Evolutionary conservation across 306 rosid species (phyloP).

Genomic region (Dicorynia guianensis): DNA sequence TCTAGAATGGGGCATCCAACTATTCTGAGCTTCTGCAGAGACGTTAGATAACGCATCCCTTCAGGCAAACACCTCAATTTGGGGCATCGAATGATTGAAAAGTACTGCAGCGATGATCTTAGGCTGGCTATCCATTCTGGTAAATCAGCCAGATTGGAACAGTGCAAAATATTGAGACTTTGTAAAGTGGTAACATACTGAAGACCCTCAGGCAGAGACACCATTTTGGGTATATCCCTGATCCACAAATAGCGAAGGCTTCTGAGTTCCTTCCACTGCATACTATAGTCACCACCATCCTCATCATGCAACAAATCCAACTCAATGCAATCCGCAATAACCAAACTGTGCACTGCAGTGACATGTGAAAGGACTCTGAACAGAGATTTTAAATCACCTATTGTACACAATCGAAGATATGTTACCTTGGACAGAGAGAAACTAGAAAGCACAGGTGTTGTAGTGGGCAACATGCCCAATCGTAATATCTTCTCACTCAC

Average conservation of each 20-base stretch:
- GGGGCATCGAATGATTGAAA: background rate
- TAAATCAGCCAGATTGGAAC: background rate
- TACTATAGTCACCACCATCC: too few species aligned
- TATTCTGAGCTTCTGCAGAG: fast-evolving
- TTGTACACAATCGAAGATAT: too few species aligned
- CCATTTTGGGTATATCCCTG: background rate
- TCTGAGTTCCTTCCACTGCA: background rate
- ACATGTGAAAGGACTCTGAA: too few species aligned
- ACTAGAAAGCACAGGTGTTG: too few species aligned
- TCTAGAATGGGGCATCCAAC: background rate
- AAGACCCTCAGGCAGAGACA: slow-evolving; percentile 7
- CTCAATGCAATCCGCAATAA: too few species aligned
- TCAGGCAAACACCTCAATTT: background rate
- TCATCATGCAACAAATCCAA: too few species aligned
- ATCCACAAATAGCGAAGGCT: background rate
- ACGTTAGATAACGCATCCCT: background rate
- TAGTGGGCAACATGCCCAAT: background rate
- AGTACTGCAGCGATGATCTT: background rate
- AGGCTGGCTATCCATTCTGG: too few species aligned
- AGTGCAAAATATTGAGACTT: fast-evolving
- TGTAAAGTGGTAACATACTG: slow-evolving; percentile 17
- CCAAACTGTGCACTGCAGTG: too few species aligned
- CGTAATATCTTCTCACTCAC: background rate
- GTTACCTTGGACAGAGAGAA: too few species aligned
- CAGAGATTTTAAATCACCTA: too few species aligned